Conservation (phyloP, 2,329 filamentous ascomycete genomes). For the Nothophoma quercina region DNA sequence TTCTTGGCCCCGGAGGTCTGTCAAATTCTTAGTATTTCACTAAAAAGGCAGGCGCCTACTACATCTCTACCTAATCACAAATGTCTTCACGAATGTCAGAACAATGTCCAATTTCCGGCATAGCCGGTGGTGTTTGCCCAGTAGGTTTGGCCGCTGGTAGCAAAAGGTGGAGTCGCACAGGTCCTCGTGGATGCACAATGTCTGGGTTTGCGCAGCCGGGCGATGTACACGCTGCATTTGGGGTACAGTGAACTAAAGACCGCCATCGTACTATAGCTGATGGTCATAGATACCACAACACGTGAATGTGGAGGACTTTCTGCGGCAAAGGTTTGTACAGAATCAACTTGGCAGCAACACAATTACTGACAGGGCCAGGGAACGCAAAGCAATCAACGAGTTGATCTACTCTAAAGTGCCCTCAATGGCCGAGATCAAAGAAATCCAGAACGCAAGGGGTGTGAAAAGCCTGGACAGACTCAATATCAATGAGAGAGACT, state of each 20-base stretch:
- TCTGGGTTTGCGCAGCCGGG: slow-evolving; percentile 35
- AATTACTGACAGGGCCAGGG: slow-evolving; percentile 18
- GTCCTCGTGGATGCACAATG: slow-evolving; percentile 35
- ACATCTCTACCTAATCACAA: slow-evolving; percentile 13
- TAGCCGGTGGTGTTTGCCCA: slow-evolving; percentile 24
- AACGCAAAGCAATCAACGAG: slow-evolving; percentile 39
- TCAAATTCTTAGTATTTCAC: slow-evolving; percentile 1
- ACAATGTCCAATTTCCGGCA: slow-evolving; percentile 31
- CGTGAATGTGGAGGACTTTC: slow-evolving; percentile 29
- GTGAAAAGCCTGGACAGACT: slow-evolving; percentile 59
- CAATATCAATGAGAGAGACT: slow-evolving; percentile 57
- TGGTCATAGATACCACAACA: slow-evolving; percentile 27
- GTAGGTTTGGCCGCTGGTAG: slow-evolving; percentile 21
- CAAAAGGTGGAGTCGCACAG: slow-evolving; percentile 22
- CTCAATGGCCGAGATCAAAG: slow-evolving; percentile 36
- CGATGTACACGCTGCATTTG: slow-evolving; percentile 33
- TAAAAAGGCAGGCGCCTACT: slow-evolving; percentile 4
- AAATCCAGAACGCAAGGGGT: slow-evolving; percentile 36
- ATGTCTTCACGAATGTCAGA: slow-evolving; percentile 27
- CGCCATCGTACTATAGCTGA: background rate
- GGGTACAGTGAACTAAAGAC: slow-evolving; percentile 15
- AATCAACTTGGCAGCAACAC: background rate
- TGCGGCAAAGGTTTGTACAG: slow-evolving; percentile 30
- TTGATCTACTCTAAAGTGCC: slow-evolving; percentile 35
- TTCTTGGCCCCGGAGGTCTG: slow-evolving; percentile 1